Base-by-base conservation (phyloP, 768 basidiomycete genomes). In the Tulasnella calospora region DNA sequence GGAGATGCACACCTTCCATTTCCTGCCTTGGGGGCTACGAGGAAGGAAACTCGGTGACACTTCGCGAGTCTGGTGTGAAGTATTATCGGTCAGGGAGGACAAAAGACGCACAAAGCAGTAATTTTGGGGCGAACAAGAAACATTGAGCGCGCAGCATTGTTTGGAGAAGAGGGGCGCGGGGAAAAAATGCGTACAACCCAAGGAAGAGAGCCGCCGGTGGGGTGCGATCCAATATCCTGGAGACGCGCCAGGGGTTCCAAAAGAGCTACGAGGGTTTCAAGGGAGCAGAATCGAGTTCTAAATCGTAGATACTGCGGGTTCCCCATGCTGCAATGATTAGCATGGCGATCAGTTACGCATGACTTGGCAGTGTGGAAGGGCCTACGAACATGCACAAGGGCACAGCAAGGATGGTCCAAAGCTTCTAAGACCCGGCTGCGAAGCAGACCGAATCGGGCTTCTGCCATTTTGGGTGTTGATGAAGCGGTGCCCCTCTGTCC, bases 241-340 rank as follows among this genome's bases (percentile, higher is more conserved):
- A 67, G 61, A 67, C 61, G 61, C 61, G 27, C 30, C 61, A 67
- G 61, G 61, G 33, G 13, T 30, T 67, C 27, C 30, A 67, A 67
- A 67, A 67, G 51, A 51, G 61, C 61, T 67, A 35, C 27, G 30
- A 67, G 61, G 61, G 17, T 67, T 67, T 67, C 61, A 4, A 67
- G 61, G 61, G 61, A 67, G 27, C 30, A 67, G 30, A 67, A 67
- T 67, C 61, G n/a, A 67, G 61, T 67, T 67, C 61, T 67, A 67
- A 67, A 67, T 67, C 61, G 61, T 35, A 67, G 61, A 67, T 67
- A 67, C 61, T 67, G 61, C 61, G 61, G 61, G 61, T 67, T n/a
- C 61, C 27, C 61, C 61, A 67, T 67, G 35, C 30, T 67, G 15
- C 27, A 15, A 67, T 30, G 61, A 67, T 67, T 67, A 67, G 61